Evolutionary conservation across 2,329 filamentous ascomycete genomes (phyloP).

Genomic region (Davidsoniella eucalypti): DNA sequence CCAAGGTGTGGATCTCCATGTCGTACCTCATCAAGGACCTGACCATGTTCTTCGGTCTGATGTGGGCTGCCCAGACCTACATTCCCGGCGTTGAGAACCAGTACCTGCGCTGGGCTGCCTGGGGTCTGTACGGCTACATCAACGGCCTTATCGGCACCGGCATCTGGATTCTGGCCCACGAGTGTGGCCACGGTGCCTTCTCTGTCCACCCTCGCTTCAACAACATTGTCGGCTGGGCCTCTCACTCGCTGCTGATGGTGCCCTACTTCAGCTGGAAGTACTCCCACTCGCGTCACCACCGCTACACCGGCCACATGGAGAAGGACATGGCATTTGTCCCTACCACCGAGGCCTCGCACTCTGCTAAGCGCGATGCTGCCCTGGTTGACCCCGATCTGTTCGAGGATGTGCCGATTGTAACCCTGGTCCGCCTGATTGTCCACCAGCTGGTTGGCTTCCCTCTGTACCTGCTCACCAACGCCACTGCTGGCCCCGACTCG

Average conservation of each 20-base stretch:
- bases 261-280: conserved; percentile 62
- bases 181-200: conserved; percentile 55
- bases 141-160: conserved; percentile 50
- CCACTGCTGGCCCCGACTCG: conserved; percentile 31
- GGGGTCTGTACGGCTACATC: conserved; percentile 43
- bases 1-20: conserved; percentile 33
- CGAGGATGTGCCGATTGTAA: conserved; percentile 45
- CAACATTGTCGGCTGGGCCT: conserved; percentile 42
- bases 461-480: conserved; percentile 45
- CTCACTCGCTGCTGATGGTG: conserved; percentile 50
- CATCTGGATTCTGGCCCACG: conserved; percentile 55
- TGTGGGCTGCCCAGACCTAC: conserved; percentile 34
- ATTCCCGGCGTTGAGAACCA: conserved; percentile 33
- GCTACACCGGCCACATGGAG: conserved; percentile 49
- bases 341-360: conserved; percentile 24
- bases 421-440: conserved; percentile 35
- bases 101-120: conserved; percentile 29
- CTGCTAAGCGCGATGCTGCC: conserved; percentile 17
- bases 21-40: conserved; percentile 41
- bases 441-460: conserved; percentile 53
- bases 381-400: conserved; percentile 35
- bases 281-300: conserved; percentile 53
- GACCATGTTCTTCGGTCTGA: conserved; percentile 29
- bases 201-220: conserved; percentile 40
- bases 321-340: conserved; percentile 52